Evolutionary conservation across 306 rosid genomes (phyloP).

Genomic region (Dalbergia cochinchinensis): DNA sequence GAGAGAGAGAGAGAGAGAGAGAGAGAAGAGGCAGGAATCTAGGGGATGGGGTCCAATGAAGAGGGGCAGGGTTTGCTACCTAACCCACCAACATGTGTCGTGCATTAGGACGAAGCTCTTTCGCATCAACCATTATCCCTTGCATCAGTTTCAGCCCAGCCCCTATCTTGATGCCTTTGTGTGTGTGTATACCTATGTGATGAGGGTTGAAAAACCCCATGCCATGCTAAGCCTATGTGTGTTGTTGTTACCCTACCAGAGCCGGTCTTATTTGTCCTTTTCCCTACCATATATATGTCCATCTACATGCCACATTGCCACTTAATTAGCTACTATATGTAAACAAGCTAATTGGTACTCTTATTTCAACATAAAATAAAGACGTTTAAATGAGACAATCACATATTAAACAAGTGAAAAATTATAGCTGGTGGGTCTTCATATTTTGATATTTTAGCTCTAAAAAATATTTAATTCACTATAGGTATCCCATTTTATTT

Average conservation of each 20-base stretch:
- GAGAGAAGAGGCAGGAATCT: constrained; percentile 64
- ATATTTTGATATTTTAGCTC: too few relatives aligned
- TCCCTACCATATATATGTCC: background rate
- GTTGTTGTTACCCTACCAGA: constrained; percentile 53
- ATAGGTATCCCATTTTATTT: too few relatives aligned
- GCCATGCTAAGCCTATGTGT: constrained; percentile 35
- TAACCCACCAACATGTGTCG: constrained; percentile 95
- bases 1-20: constrained; percentile 29
- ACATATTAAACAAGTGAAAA: too few relatives aligned
- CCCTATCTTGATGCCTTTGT: constrained; percentile 17
- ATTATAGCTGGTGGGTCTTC: too few relatives aligned
- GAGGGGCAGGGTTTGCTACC: constrained; percentile 93
- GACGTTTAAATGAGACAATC: background rate
- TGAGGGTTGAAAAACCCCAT: constrained; percentile 12
- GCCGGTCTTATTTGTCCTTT: constrained; percentile 56
- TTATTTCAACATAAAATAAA: too few relatives aligned
- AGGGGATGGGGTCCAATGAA: constrained; percentile 74
- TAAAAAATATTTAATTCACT: too few relatives aligned
- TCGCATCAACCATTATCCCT: constrained; percentile 63
- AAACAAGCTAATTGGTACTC: too few relatives aligned
- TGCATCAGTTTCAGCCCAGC: constrained; percentile 31
- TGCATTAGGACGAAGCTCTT: constrained; percentile 69
- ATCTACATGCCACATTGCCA: background rate
- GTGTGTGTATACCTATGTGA: constrained; percentile 15
- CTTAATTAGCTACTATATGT: too few relatives aligned